Percentiles rank a stretch among this genome's conserved stretches.
These are phyloP conservation scores for Oenanthe javanica DNA, from an alignment of 140 eudicot species.

Conservation along the genomic window DNA sequence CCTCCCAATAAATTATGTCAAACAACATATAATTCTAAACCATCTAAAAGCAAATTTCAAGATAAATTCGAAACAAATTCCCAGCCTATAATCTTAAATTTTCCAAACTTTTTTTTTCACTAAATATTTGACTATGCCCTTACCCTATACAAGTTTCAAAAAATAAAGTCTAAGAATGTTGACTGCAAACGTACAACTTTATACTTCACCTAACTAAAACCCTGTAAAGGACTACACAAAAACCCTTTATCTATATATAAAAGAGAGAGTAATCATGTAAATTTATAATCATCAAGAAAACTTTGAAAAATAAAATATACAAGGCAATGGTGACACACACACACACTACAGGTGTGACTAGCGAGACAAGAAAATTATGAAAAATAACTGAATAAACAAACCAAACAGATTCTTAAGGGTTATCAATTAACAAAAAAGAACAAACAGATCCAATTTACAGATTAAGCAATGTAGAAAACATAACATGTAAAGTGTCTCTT, in stretches of 20 bases:
- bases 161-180: background rate
- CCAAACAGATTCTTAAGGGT: background rate
- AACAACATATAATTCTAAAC: background rate
- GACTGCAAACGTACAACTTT: background rate
- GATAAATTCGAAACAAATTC: background rate
- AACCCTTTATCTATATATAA: background rate
- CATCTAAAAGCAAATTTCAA: background rate
- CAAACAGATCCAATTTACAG: constrained; percentile 4
- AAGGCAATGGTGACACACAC: background rate
- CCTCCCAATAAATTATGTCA: background rate
- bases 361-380: background rate
- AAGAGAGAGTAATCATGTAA: background rate
- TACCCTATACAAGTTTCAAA: background rate
- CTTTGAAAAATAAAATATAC: background rate
- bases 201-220: background rate
- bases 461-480: constrained; percentile 2
- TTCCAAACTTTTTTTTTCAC: background rate
- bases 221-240: background rate
- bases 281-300: background rate
- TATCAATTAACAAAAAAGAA: background rate
- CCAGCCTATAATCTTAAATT: background rate
- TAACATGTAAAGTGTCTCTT: background rate
- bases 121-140: background rate
- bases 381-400: background rate
- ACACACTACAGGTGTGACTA: background rate